Base-by-base conservation (phyloP, 139 green algal species). In the Chlorella ohadii region DNA sequence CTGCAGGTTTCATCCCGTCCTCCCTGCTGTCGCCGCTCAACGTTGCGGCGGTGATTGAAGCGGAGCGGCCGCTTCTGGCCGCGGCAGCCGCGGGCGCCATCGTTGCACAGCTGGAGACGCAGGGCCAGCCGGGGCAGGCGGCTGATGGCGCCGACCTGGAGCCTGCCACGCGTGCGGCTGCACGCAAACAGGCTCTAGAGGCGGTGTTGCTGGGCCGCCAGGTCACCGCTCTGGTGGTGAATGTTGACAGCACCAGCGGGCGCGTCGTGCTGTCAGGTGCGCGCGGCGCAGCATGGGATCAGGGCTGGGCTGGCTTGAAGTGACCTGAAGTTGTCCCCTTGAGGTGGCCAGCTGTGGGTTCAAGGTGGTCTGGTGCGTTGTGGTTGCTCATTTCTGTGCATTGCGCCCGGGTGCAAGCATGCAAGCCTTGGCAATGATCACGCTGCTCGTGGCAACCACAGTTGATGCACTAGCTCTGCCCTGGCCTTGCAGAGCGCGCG, bases 1-100 rank as follows among this genome's bases (percentile, higher is more conserved):
- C 23, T 36, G 79, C 55, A 85, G 85, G 85, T 0, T 89, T 86
- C 78, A 70, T 89, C 59, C 85, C 85, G 38, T 41, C 85, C 9
- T 78, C 51, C 1, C 65, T 76, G 36, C 63, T 88, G 65, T 25
- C 34, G 3, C 68, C 74, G 1, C 38, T n/a, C 25, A 44, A 27
- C 3, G 68, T 72, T 12, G 33, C 13, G 15, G 3, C 20, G 4
- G 78, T 88, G 56, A 41, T 84, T 12, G 39, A 73, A 33, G 31
- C 63, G 7, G 76, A 86, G 76, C 65, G 39, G 47, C 31, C 17
- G 38, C 47, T 87, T 38, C 34, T 57, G 66, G 83, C 59, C 4
- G 34, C 74, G 1, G 74, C 51, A 17, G 47, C 74, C 9, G 47
- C 81, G 15, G 55, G 55, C 16, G 4, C 12, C 33, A 59, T 56